Evolutionary conservation across 805 yeast species (phyloP), one percentile per base, ranked within the genome.

Genomic region (Wickerhamiella hasegawae): DNA sequence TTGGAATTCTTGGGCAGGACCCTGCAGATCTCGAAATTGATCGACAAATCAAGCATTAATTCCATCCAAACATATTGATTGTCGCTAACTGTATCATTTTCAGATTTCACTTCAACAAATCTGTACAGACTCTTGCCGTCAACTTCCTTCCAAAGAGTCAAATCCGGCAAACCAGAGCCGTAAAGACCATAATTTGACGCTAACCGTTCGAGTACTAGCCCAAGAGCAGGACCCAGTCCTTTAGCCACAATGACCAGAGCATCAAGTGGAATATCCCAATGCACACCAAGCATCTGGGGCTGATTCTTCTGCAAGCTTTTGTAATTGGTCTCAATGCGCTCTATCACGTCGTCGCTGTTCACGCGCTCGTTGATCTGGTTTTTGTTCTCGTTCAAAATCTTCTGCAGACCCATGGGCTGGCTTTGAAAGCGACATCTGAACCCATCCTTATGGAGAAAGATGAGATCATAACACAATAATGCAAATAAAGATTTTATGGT

Each of bases 21-120:
- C 11, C 37, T 39, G 36, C 62, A 57, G 8, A 58, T 37, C 36
- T 55, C 62, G 2, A 55, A 62, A 4, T 39, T 43, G 5, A 51
- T 39, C 0, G 53, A 57, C 5, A 39, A 31, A 10, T 38, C 40
- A 12, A 47, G 24, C 28, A 58, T 36, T 19, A 53, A 46, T 39
- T 53, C 50, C 34, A 58, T 51, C 63, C 63, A 58, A 5, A 54
- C 34, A 22, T 48, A 41, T 46, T 58, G 63, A 31, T 46, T 51
- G 35, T 57, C 60, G 14, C 60, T 54, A 18, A 58, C 42, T 2
- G 51, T 44, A 37, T 58, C 63, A 35, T 56, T 55, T 21, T 48
- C 55, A 2, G 61, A 54, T 33, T 58, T 58, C 18, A 58, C 63
- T 33, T 53, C 59, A 18, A 51, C 53, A 40, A 54, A 44, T 39